Conservation (phyloP, 2,329 filamentous ascomycete genomes). For the Aspergillus terreus region DNA sequence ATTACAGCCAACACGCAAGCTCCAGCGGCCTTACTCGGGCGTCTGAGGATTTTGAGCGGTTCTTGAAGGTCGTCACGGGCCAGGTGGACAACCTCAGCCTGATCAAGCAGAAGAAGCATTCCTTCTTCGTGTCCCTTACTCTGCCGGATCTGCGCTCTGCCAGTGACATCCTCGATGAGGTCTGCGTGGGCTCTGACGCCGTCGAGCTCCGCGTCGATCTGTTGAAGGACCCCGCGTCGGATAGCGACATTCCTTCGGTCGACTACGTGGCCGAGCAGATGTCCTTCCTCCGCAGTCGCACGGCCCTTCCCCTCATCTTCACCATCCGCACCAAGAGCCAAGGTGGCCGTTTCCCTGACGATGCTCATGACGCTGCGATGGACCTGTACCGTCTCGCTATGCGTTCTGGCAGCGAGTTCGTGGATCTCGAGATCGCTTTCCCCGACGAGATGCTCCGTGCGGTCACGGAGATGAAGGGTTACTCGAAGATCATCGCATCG, state of each 20-base stretch:
- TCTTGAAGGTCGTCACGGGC: slow-evolving; percentile 68
- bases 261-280: slow-evolving; percentile 82
- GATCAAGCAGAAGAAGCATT: slow-evolving; percentile 64
- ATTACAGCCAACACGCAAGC: slow-evolving; percentile 71
- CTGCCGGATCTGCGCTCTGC: slow-evolving; percentile 68
- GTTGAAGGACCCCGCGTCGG: slow-evolving; percentile 65
- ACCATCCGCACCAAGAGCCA: slow-evolving; percentile 83
- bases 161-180: slow-evolving; percentile 62
- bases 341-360: slow-evolving; percentile 82
- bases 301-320: slow-evolving; percentile 80
- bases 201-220: slow-evolving; percentile 93
- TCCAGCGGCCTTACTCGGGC: slow-evolving; percentile 49
- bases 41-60: slow-evolving; percentile 68
- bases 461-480: slow-evolving; percentile 65
- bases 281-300: slow-evolving; percentile 68
- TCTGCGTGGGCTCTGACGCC: slow-evolving; percentile 82
- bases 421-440: slow-evolving; percentile 88
- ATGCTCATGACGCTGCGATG: slow-evolving; percentile 65
- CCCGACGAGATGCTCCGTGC: slow-evolving; percentile 70
- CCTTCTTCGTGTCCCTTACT: slow-evolving; percentile 91
- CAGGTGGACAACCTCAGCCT: slow-evolving; percentile 50
- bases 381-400: slow-evolving; percentile 74
- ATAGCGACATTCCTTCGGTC: slow-evolving; percentile 56
- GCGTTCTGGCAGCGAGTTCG: slow-evolving; percentile 82
- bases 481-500: slow-evolving; percentile 84